These are phyloP conservation scores for Trichoderma guizhouense DNA, from an alignment of 2,329 filamentous ascomycete genomes.

Conservation along the genomic window DNA sequence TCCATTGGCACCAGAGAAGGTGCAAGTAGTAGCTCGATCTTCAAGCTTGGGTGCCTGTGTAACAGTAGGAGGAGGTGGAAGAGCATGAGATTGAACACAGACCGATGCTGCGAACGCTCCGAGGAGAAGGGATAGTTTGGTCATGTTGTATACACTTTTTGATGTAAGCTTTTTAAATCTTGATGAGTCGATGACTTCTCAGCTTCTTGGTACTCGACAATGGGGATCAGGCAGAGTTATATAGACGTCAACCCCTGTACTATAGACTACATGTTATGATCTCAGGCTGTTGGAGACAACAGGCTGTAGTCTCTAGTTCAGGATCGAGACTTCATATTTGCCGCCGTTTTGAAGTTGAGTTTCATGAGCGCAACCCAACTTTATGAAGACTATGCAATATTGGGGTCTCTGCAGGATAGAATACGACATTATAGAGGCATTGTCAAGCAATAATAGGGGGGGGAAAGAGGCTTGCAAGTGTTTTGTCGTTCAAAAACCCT, in stretches of 20 bases:
- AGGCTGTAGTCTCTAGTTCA: not conserved
- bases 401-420: not conserved
- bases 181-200: not conserved
- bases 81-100: not conserved
- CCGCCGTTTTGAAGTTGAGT: not conserved
- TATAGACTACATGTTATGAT: not conserved
- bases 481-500: not conserved
- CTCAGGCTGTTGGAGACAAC: slow-evolving; percentile 4
- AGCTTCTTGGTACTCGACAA: not conserved
- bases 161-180: not conserved
- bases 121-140: not conserved
- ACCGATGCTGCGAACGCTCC: not conserved
- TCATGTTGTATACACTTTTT: not conserved
- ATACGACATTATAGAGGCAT: not conserved
- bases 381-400: not conserved
- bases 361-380: not conserved
- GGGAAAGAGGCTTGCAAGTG: not conserved
- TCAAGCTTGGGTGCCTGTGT: not conserved
- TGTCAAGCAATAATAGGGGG: not conserved
- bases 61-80: not conserved
- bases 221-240: not conserved
- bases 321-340: not conserved
- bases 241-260: not conserved
- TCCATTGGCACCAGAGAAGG: slow-evolving; percentile 4
- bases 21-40: slow-evolving; percentile 8